A percentile compares a stretch with the other conserved stretches of the same genome.
Conservation (phyloP, 2,329 filamentous ascomycete species). For the Fusarium xyrophilum region DNA sequence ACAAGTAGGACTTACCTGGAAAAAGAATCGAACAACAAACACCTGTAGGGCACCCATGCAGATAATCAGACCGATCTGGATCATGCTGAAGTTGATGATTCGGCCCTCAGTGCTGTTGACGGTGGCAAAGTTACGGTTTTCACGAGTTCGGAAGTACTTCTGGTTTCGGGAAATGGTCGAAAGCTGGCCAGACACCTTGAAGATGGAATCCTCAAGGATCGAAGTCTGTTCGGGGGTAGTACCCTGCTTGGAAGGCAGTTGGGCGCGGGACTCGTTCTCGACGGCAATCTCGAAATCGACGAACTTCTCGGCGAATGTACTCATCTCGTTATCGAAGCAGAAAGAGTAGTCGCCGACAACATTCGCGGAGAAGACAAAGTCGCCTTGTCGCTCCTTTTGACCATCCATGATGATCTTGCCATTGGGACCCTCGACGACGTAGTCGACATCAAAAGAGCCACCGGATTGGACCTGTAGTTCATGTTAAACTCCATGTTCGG, state of each 20-base stretch:
- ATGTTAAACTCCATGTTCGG: slow-evolving; percentile 18
- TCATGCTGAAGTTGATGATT: slow-evolving; percentile 96
- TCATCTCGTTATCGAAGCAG: slow-evolving; percentile 99
- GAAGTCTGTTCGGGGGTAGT: slow-evolving; percentile 88
- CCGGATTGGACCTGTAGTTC: slow-evolving; percentile 86
- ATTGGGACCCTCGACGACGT: slow-evolving; percentile 81
- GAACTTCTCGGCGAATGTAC: slow-evolving; percentile 94
- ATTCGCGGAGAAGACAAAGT: slow-evolving; percentile 96
- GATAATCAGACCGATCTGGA: slow-evolving; percentile 90
- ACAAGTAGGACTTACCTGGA: slow-evolving; percentile 69
- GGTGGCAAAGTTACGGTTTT: slow-evolving; percentile 99
- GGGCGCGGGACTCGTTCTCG: slow-evolving; percentile 84
- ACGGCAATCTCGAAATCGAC: slow-evolving; percentile 98
- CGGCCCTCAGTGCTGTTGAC: slow-evolving; percentile 93
- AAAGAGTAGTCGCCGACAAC: slow-evolving; percentile 90
- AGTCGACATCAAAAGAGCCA: slow-evolving; percentile 97
- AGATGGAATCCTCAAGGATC: slow-evolving; percentile 88
- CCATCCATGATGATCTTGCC: slow-evolving; percentile 84
- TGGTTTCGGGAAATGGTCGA: slow-evolving; percentile 96
- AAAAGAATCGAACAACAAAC: slow-evolving; percentile 98
- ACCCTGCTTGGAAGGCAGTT: slow-evolving; percentile 87
- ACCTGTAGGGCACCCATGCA: slow-evolving; percentile 97
- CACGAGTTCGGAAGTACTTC: slow-evolving; percentile 98
- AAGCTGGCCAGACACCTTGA: slow-evolving; percentile 90
- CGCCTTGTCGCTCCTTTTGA: slow-evolving; percentile 90